phyloP scores from a whole-genome alignment of 2,329 filamentous ascomycete species.

The Verticillium nubilum region DNA sequence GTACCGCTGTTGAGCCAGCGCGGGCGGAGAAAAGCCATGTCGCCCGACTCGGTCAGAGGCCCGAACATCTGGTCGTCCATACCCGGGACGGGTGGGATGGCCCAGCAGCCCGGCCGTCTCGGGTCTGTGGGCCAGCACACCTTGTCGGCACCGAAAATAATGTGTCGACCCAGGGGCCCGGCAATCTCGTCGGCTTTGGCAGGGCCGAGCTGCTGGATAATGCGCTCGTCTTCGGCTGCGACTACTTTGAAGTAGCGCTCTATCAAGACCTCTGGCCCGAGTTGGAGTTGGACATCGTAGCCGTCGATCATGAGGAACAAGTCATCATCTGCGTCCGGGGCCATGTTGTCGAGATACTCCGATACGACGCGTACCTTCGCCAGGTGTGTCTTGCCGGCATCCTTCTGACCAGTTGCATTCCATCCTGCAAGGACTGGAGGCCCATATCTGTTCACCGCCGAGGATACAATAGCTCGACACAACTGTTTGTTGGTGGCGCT shows the following conservation, averaged over 20 bases:
- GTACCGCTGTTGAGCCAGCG: conserved; percentile 41
- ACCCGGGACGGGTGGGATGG: conserved; percentile 27
- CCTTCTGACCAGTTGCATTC: conserved; percentile 26
- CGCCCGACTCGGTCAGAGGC: conserved; percentile 24
- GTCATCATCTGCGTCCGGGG: conserved; percentile 40
- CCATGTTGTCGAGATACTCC: conserved; percentile 25
- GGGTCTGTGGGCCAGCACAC: conserved; percentile 33
- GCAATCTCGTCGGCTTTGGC: conserved; percentile 21
- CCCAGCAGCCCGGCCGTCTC: conserved; percentile 32
- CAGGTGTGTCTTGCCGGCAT: conserved; percentile 28
- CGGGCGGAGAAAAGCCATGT: conserved; percentile 24
- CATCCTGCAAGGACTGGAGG: conserved; percentile 31
- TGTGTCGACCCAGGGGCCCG: conserved; percentile 27
- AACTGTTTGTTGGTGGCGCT: conserved; percentile 27
- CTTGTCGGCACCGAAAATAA: conserved; percentile 41
- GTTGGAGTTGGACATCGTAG: conserved; percentile 59
- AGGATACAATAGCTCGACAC: conserved; percentile 32
- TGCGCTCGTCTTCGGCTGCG: conserved; percentile 44
- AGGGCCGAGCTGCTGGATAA: conserved; percentile 43
- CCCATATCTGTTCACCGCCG: conserved; percentile 29
- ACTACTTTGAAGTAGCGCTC: conserved; percentile 53
- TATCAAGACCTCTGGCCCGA: conserved; percentile 58
- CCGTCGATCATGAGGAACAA: conserved; percentile 60
- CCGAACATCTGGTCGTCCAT: conserved; percentile 28
- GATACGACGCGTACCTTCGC: conserved; percentile 31